Conservation (phyloP, 1,284 basidiomycete genomes). For the Trichosporon sp. region DNA sequence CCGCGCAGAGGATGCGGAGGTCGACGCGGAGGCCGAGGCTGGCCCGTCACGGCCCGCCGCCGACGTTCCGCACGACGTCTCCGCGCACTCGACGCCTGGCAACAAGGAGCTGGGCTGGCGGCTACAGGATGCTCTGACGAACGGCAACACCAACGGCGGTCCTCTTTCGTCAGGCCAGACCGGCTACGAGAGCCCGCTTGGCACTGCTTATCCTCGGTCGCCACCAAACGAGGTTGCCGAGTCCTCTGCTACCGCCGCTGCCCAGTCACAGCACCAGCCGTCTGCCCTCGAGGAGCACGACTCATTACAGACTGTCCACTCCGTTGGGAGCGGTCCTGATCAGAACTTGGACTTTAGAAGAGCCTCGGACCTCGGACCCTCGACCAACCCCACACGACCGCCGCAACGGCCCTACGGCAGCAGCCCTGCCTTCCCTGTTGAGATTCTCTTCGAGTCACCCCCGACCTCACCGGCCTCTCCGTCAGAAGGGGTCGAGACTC, state of each 20-base stretch:
- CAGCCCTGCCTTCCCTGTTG: background rate
- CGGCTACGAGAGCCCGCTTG: background rate
- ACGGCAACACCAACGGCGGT: background rate
- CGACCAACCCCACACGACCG: background rate
- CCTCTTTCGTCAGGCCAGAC: background rate
- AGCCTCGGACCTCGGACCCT: constrained; percentile 12
- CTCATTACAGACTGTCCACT: constrained; percentile 1
- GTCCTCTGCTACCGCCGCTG: background rate
- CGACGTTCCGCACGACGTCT: constrained; percentile 11
- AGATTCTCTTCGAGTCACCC: background rate
- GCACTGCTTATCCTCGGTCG: background rate
- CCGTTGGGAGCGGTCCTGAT: background rate
- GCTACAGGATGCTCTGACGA: background rate
- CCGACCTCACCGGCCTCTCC: background rate
- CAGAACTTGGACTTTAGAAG: constrained; percentile 7
- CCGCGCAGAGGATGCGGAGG: background rate
- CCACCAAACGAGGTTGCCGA: background rate
- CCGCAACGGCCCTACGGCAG: background rate
- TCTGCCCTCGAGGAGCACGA: constrained; percentile 2
- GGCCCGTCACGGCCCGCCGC: constrained; percentile 8
- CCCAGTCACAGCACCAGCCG: background rate
- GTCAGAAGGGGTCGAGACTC: background rate
- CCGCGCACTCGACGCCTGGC: background rate
- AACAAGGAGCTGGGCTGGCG: background rate
- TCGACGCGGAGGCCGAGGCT: constrained; percentile 1